phyloP scores from a whole-genome alignment of 2,329 filamentous ascomycete species.

The Hypoxylon sp. region DNA sequence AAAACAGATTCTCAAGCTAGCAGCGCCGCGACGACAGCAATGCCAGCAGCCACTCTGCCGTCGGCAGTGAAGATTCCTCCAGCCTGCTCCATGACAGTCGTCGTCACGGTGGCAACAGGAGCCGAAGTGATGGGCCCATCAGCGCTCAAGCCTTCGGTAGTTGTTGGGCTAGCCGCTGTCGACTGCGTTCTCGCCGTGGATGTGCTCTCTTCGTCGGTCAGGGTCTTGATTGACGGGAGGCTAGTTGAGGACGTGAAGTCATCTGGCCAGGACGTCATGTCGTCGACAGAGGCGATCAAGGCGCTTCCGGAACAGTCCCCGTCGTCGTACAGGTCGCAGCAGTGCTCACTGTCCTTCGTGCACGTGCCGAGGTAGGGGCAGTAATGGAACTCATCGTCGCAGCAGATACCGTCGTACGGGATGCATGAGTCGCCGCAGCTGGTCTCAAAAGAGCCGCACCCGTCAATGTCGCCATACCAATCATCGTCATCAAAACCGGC shows the following conservation, averaged over 20 bases:
- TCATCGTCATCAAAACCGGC: constrained; percentile 13
- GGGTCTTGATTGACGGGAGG: constrained; percentile 15
- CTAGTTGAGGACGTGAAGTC: constrained; percentile 24
- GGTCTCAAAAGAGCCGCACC: constrained; percentile 26
- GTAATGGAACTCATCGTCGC: constrained; percentile 31
- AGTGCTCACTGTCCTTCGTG: constrained; percentile 28
- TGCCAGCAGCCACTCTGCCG: constrained; percentile 29
- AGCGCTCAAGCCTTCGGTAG: not conserved
- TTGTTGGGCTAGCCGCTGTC: not conserved
- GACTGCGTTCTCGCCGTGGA: constrained; percentile 12
- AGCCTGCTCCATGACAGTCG: constrained; percentile 19
- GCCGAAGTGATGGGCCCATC: constrained; percentile 10
- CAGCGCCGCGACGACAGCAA: constrained; percentile 34
- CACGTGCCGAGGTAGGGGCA: constrained; percentile 40
- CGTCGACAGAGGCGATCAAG: not conserved
- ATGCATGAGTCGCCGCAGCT: constrained; percentile 38
- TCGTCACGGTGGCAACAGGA: constrained; percentile 20
- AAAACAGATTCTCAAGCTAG: constrained; percentile 16
- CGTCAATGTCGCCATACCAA: constrained; percentile 5
- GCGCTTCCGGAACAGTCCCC: constrained; percentile 19
- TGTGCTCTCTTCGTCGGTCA: constrained; percentile 3
- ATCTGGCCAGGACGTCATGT: constrained; percentile 2
- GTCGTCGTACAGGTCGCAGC: constrained; percentile 28
- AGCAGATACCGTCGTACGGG: constrained; percentile 38
- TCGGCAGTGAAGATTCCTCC: constrained; percentile 30